These are phyloP conservation scores for Candida insectorum DNA, from an alignment of 805 yeast species.

Conservation along the genomic window DNA sequence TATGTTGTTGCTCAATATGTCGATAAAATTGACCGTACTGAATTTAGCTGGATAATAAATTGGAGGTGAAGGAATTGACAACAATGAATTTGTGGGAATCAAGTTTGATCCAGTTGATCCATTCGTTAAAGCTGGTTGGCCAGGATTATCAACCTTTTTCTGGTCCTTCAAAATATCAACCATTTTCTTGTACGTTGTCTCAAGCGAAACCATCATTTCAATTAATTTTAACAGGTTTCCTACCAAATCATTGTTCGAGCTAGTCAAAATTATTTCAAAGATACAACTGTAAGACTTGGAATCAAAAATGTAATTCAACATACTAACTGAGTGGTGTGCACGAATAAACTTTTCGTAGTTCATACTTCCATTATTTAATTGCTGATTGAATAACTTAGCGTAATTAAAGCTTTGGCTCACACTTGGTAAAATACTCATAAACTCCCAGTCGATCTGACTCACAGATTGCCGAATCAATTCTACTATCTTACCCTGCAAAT, in stretches of 20 bases:
- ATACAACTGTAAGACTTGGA: slow-evolving; percentile 54
- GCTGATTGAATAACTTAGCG: slow-evolving; percentile 25
- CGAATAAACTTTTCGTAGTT: slow-evolving; percentile 39
- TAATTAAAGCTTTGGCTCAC: not conserved
- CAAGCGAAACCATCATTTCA: slow-evolving; percentile 45
- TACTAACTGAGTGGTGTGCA: slow-evolving; percentile 67
- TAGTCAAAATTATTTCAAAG: slow-evolving; percentile 54
- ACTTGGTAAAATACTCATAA: slow-evolving; percentile 50
- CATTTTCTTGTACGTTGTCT: slow-evolving; percentile 44
- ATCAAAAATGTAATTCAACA: slow-evolving; percentile 59
- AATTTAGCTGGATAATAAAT: slow-evolving; percentile 39
- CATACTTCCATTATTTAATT: slow-evolving; percentile 6
- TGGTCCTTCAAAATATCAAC: slow-evolving; percentile 33
- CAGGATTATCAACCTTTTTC: slow-evolving; percentile 7
- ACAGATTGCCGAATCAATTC: slow-evolving; percentile 44
- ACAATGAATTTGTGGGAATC: not conserved
- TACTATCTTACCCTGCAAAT: slow-evolving; percentile 55
- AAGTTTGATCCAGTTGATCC: not conserved
- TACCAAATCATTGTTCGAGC: slow-evolving; percentile 44
- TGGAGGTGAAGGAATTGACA: slow-evolving; percentile 1
- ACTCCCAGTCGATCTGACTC: slow-evolving; percentile 35
- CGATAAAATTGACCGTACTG: slow-evolving; percentile 66
- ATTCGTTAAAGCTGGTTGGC: not conserved
- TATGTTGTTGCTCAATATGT: slow-evolving; percentile 68
- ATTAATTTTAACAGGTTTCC: slow-evolving; percentile 20